These are phyloP conservation scores for Fusarium anthophilum DNA, from an alignment of 2,329 filamentous ascomycete genomes.

Conservation along the genomic window DNA sequence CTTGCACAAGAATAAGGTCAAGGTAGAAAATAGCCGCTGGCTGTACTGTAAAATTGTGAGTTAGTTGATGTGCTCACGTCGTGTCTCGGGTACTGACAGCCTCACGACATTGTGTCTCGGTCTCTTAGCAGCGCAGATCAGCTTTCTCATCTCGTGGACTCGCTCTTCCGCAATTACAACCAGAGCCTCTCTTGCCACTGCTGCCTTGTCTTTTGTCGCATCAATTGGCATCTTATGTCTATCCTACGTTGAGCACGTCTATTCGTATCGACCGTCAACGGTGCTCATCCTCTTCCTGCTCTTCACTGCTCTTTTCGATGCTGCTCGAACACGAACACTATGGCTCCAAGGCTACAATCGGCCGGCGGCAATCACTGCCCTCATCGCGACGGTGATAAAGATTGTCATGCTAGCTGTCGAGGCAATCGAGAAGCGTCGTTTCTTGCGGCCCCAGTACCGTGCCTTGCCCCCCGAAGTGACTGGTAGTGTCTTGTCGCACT, in stretches of 20 bases:
- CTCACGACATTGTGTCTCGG: slow-evolving; percentile 5
- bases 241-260: slow-evolving; percentile 33
- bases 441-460: slow-evolving; percentile 16
- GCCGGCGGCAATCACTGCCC: background rate
- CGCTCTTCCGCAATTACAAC: slow-evolving; percentile 2
- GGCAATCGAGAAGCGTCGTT: slow-evolving; percentile 17
- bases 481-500: slow-evolving; percentile 17
- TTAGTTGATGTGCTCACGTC: background rate
- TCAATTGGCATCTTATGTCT: slow-evolving; percentile 11
- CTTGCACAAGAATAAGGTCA: slow-evolving; percentile 28
- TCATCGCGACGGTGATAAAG: slow-evolving; percentile 23
- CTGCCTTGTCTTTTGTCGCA: slow-evolving; percentile 18
- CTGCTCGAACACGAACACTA: slow-evolving; percentile 19
- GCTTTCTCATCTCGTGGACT: slow-evolving; percentile 19
- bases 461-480: slow-evolving; percentile 12
- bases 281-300: slow-evolving; percentile 27
- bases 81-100: slow-evolving; percentile 1
- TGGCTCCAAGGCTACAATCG: slow-evolving; percentile 29
- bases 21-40: slow-evolving; percentile 30
- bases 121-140: slow-evolving; percentile 18
- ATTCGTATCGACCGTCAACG: slow-evolving; percentile 31
- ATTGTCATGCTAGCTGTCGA: slow-evolving; percentile 11
- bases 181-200: slow-evolving; percentile 20
- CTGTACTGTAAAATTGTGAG: slow-evolving; percentile 35
- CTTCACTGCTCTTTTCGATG: slow-evolving; percentile 24